Percentiles rank a stretch among this genome's conserved stretches.
Conservation (phyloP, 176 grass and related monocot genomes). For the Phyllostachys edulis region DNA sequence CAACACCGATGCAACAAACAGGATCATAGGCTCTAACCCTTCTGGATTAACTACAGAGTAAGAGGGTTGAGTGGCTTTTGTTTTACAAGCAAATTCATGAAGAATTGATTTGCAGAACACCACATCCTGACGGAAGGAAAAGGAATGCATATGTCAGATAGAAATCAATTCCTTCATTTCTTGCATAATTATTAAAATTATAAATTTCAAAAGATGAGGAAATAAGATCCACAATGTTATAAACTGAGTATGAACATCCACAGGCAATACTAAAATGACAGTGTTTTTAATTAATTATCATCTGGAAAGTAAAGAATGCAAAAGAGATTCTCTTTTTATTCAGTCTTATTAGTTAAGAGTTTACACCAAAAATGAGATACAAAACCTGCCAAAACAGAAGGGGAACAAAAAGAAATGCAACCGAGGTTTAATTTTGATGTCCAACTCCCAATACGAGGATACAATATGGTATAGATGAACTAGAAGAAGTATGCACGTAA, state of each 20-base stretch:
- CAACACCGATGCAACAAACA: constrained; percentile 25
- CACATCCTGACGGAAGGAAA: constrained; percentile 16
- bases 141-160: not conserved
- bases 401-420: not conserved
- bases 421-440: not conserved
- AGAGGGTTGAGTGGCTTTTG: constrained; percentile 24
- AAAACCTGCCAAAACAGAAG: not conserved
- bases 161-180: not conserved
- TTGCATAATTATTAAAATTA: constrained; percentile 14
- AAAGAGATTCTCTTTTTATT: not conserved
- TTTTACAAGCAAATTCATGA: constrained; percentile 58
- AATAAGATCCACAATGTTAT: not conserved
- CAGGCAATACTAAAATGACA: not conserved
- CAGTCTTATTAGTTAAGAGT: not conserved
- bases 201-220: not conserved
- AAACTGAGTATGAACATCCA: not conserved
- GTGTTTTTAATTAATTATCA: not conserved
- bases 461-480: not conserved
- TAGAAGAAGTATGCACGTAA: not conserved
- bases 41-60: constrained; percentile 19
- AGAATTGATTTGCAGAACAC: constrained; percentile 69
- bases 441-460: not conserved
- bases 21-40: not conserved
- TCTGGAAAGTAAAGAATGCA: constrained; percentile 12
- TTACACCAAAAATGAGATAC: not conserved